These are phyloP conservation scores for Suillus fuscotomentosus DNA, from an alignment of 768 basidiomycete genomes.

Conservation along the genomic window DNA sequence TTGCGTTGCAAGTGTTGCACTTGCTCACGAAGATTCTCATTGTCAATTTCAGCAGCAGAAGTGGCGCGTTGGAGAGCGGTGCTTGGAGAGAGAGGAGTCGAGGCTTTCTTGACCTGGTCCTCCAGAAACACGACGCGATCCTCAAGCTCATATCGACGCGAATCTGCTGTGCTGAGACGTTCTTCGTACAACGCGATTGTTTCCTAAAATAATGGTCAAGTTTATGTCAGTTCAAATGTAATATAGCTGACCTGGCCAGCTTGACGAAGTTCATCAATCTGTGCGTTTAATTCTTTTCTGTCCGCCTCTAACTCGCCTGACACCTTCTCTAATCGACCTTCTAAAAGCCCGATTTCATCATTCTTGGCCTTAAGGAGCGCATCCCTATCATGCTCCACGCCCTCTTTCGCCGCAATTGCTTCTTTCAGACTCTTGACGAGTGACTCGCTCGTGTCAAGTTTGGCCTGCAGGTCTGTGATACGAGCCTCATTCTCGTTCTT, in stretches of 20 bases:
- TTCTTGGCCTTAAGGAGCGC: slow-evolving; percentile 55
- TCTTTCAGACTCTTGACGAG: slow-evolving; percentile 50
- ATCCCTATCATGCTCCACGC: slow-evolving; percentile 47
- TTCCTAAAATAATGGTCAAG: slow-evolving; percentile 51
- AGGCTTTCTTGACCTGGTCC: slow-evolving; percentile 38
- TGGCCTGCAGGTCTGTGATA: slow-evolving; percentile 40
- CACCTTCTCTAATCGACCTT: slow-evolving; percentile 43
- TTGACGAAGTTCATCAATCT: slow-evolving; percentile 81
- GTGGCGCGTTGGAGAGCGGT: slow-evolving; percentile 41
- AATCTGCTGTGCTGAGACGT: slow-evolving; percentile 68
- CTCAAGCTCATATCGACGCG: slow-evolving; percentile 76
- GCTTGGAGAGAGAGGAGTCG: slow-evolving; percentile 32
- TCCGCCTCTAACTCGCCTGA: slow-evolving; percentile 54
- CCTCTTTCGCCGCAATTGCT: slow-evolving; percentile 51
- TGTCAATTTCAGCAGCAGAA: slow-evolving; percentile 90
- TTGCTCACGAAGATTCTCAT: slow-evolving; percentile 88
- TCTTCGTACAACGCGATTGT: slow-evolving; percentile 96
- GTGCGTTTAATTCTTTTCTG: slow-evolving; percentile 60
- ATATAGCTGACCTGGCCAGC: slow-evolving; percentile 74
- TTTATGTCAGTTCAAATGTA: slow-evolving; percentile 2
- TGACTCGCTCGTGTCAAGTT: slow-evolving; percentile 43
- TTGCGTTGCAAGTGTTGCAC: slow-evolving; percentile 83
- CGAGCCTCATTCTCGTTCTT: slow-evolving; percentile 45
- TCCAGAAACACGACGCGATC: slow-evolving; percentile 59
- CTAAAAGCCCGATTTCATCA: slow-evolving; percentile 56